Evolutionary conservation across 306 rosid species (phyloP).

Genomic region (Canavalia gladiata): DNA sequence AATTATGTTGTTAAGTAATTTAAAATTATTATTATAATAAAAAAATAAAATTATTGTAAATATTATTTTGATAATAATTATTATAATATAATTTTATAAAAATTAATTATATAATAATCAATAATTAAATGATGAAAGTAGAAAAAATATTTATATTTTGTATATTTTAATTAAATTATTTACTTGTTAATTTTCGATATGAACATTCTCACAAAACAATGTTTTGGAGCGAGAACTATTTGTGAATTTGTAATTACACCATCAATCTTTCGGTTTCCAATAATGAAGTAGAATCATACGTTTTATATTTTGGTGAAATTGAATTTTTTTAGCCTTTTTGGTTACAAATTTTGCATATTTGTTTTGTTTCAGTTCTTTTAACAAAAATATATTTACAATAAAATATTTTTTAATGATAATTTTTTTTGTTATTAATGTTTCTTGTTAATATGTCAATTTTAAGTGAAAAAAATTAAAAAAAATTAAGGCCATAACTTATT

Average conservation of each 20-base stretch:
- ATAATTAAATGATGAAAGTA: too few relatives aligned
- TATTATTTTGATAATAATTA: not conserved
- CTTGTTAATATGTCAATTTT: not conserved
- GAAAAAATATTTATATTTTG: too few relatives aligned
- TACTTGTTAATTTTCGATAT: not conserved
- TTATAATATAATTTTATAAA: too few relatives aligned
- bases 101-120: too few relatives aligned
- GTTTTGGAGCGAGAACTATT: not conserved
- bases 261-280: not conserved
- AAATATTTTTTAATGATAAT: not conserved
- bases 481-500: not conserved
- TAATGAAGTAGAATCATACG: not conserved
- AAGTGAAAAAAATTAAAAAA: not conserved
- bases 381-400: not conserved
- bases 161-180: too few relatives aligned
- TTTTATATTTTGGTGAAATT: not conserved
- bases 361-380: not conserved
- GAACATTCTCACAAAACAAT: not conserved
- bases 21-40: too few relatives aligned
- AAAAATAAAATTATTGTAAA: too few relatives aligned
- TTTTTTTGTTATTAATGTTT: not conserved
- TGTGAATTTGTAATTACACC: not conserved
- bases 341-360: too few relatives aligned
- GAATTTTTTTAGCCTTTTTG: too few relatives aligned
- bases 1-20: too few relatives aligned